phyloP scores from a whole-genome alignment of 2,329 filamentous ascomycete species.

The Didymella exigua region DNA sequence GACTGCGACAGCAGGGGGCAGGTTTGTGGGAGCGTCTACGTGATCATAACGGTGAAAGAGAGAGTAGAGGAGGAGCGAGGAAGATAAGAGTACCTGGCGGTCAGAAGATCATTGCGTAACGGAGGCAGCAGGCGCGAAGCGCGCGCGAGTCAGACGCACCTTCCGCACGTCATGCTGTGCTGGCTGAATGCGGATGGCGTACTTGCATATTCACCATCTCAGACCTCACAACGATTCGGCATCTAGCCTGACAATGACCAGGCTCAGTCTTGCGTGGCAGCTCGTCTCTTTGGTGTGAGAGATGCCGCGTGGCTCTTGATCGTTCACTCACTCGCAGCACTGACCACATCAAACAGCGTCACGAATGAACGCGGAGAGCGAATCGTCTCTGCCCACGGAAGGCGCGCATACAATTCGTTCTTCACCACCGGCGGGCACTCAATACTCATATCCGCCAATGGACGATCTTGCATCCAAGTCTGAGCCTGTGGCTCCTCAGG shows the following conservation, averaged over 20 bases:
- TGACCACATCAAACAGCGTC: constrained; percentile 28
- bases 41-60: background rate
- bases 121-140: constrained; percentile 17
- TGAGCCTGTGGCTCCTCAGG: constrained; percentile 19
- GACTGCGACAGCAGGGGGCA: background rate
- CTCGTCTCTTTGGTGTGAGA: constrained; percentile 6
- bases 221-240: background rate
- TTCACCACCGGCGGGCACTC: constrained; percentile 18
- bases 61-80: background rate
- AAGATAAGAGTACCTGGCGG: constrained; percentile 4
- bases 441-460: constrained; percentile 26
- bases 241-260: background rate
- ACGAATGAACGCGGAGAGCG: constrained; percentile 23
- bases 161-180: constrained; percentile 33
- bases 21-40: background rate
- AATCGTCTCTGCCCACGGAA: constrained; percentile 30
- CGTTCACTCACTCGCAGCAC: constrained; percentile 32
- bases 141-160: constrained; percentile 36
- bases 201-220: constrained; percentile 5
- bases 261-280: background rate
- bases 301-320: constrained; percentile 12
- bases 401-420: constrained; percentile 19
- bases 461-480: constrained; percentile 17
- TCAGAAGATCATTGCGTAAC: constrained; percentile 17
- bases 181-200: constrained; percentile 23